phyloP scores from a whole-genome alignment of 768 basidiomycete genomes.

The Fomitopsis pulvina region DNA sequence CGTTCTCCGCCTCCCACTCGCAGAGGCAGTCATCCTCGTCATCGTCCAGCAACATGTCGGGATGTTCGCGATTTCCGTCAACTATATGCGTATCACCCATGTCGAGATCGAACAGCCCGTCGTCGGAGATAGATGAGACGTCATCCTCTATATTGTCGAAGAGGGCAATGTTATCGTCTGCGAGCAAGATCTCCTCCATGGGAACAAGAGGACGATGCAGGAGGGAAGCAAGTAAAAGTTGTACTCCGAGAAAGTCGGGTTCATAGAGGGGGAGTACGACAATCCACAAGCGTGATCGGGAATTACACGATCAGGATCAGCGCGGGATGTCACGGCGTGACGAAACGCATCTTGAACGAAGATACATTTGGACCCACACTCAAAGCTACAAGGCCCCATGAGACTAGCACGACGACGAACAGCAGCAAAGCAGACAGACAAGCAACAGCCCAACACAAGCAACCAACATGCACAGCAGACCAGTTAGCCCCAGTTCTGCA shows the following conservation, averaged over 20 bases:
- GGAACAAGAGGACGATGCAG: too few species aligned
- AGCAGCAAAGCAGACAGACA: neutral
- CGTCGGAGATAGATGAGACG: too few species aligned
- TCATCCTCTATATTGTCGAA: too few species aligned
- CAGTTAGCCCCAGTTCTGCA: constrained; percentile 27
- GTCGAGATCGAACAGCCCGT: too few species aligned
- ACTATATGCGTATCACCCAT: too few species aligned
- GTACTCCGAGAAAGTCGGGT: neutral
- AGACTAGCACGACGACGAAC: neutral
- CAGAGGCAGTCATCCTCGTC: too few species aligned
- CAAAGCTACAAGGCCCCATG: neutral
- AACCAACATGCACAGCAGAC: neutral
- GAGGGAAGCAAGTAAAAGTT: too few species aligned
- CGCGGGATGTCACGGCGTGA: constrained; percentile 12
- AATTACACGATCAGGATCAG: neutral
- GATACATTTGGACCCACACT: neutral
- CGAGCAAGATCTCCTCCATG: neutral
- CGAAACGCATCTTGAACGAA: constrained; percentile 3
- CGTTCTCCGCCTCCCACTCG: too few species aligned
- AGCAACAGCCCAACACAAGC: neutral
- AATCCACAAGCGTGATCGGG: neutral
- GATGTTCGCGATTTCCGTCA: too few species aligned
- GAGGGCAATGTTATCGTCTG: neutral
- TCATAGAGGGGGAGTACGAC: neutral
- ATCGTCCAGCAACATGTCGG: too few species aligned